Conservation (phyloP, 2,329 filamentous ascomycete genomes). For the Oidium heveae region DNA sequence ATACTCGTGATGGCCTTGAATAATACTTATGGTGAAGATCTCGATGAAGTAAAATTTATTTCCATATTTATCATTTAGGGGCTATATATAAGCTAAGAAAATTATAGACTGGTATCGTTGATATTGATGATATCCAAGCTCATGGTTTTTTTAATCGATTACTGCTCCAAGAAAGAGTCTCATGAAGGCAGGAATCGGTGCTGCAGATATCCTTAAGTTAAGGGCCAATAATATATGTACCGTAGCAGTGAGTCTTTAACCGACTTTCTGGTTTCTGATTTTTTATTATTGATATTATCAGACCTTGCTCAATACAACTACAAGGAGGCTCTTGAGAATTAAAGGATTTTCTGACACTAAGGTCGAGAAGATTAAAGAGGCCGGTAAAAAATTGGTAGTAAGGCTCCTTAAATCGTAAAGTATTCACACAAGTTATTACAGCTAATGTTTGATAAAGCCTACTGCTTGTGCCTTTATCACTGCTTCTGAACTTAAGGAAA, state of each 20-base stretch:
- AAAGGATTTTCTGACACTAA: slow-evolving; percentile 47
- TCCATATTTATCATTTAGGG: background rate
- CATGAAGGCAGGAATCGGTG: slow-evolving; percentile 26
- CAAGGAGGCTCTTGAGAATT: slow-evolving; percentile 35
- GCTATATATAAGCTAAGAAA: background rate
- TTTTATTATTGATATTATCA: slow-evolving; percentile 11
- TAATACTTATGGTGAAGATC: background rate
- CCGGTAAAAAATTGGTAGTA: slow-evolving; percentile 21
- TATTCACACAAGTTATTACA: background rate
- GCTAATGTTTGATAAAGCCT: slow-evolving; percentile 19
- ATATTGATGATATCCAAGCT: slow-evolving; percentile 39
- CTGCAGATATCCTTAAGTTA: slow-evolving; percentile 38
- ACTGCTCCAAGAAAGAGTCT: slow-evolving; percentile 1
- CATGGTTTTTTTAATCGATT: slow-evolving; percentile 21
- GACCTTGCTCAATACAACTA: slow-evolving; percentile 33
- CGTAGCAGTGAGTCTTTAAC: slow-evolving; percentile 23
- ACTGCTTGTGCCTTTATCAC: slow-evolving; percentile 36
- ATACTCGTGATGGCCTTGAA: background rate
- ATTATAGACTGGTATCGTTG: slow-evolving; percentile 22
- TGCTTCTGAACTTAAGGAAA: slow-evolving; percentile 34
- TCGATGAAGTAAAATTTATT: background rate
- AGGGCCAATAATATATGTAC: slow-evolving; percentile 38
- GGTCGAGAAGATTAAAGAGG: slow-evolving; percentile 46
- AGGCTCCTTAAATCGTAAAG: slow-evolving; percentile 1
- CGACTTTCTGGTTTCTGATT: background rate